These are phyloP conservation scores for Chamaenerion angustifolium DNA, from an alignment of 345 rosid species.

Conservation along the genomic window DNA sequence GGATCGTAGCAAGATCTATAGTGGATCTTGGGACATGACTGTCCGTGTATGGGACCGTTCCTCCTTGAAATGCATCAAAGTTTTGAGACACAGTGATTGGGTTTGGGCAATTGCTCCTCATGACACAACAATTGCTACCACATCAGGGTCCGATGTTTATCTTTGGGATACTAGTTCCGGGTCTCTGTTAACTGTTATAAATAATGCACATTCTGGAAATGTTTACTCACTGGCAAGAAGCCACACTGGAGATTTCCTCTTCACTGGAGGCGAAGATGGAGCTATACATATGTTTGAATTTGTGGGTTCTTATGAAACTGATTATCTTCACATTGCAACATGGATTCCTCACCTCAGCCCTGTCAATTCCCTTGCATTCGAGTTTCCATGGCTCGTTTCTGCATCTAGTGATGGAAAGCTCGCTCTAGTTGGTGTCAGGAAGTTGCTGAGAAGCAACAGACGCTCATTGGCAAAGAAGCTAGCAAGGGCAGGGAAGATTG, in stretches of 20 bases:
- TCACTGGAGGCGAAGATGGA: slow-evolving; percentile 94
- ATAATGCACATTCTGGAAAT: slow-evolving; percentile 52
- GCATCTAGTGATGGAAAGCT: slow-evolving; percentile 81
- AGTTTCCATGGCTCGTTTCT: slow-evolving; percentile 97
- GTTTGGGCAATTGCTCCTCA: slow-evolving; percentile 77
- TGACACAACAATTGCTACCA: slow-evolving; percentile 40
- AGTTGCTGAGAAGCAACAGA: slow-evolving; percentile 41
- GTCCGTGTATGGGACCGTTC: slow-evolving; percentile 80
- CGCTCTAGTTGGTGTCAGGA: slow-evolving; percentile 65
- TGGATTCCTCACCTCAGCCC: slow-evolving; percentile 86
- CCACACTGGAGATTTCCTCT: slow-evolving; percentile 69
- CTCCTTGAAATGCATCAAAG: slow-evolving; percentile 44
- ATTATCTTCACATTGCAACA: slow-evolving; percentile 39
- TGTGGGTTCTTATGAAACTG: slow-evolving; percentile 8
- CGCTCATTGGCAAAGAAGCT: slow-evolving; percentile 18
- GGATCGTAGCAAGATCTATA: slow-evolving; percentile 50
- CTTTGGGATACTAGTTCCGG: slow-evolving; percentile 54
- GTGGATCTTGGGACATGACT: slow-evolving; percentile 97
- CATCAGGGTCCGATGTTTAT: slow-evolving; percentile 76
- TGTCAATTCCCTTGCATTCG: slow-evolving; percentile 67
- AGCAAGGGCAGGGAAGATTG: slow-evolving; percentile 14
- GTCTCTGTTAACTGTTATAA: slow-evolving; percentile 34
- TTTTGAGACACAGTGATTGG: slow-evolving; percentile 84
- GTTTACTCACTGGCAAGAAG: slow-evolving; percentile 61
- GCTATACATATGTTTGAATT: slow-evolving; percentile 79